Base-by-base conservation (phyloP, 2,329 filamentous ascomycete genomes). In the Neophaeococcomyces aloes region DNA sequence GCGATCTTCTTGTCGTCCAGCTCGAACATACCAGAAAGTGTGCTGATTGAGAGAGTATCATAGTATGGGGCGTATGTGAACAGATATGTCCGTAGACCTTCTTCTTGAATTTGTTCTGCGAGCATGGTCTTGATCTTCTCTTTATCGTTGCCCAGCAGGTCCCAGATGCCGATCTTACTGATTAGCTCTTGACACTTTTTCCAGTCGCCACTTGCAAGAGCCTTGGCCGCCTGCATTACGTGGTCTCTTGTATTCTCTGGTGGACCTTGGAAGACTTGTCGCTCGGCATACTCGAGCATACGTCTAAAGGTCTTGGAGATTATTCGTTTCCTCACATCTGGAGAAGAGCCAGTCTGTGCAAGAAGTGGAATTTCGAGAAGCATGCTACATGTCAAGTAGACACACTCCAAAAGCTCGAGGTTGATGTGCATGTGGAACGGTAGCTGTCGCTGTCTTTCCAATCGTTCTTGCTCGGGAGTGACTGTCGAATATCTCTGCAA, bases 341-440 rank as follows among this genome's bases (percentile, higher is more conserved):
- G 93, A 17, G 89, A 91, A 6, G 89, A 96, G 53, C 91, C 91
- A 29, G 89, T 93, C 68, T 96, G 91, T 38, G 91, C 93, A 56
- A 98, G 81, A 36, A 96, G 81, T 48, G 91, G 91, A 51, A 98
- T 96, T 71, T 98, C 91, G 45, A 98, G 78, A 53, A 98, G 83
- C 91, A 98, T 98, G 69, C 87, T 95, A 73, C 89, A 96, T 39
- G 91, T 96, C 47, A 98, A 77, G 71, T 98, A 98, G 50, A 96
- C 89, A 61, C 91, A 96, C 71, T 98, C 91, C 30, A 98, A 78
- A 44, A 98, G 78, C 66, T 98, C 91, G 41, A 98, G 77, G 74
- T 98, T 98, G 74, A 98, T 98, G 76, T 98, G 91, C 87, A 98
- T 95, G 73, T 98, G 91, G 81, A 98, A 98, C 29, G 91, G 91